Base-by-base conservation (phyloP, 345 rosid species). In the Psidium guajava region DNA sequence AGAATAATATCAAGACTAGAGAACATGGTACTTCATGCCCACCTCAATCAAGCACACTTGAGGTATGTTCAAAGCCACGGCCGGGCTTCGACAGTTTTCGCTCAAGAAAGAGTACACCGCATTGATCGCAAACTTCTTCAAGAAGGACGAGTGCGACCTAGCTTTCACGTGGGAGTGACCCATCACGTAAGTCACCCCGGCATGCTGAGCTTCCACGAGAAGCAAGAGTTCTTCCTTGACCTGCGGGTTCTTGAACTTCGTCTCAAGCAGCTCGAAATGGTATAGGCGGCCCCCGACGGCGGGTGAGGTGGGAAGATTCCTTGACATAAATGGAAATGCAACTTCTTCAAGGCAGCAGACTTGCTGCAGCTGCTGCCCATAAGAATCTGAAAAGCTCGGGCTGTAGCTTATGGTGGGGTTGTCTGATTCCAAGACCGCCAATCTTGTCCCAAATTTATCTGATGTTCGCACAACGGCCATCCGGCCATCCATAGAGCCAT, bases 21-120 rank as follows among this genome's bases (percentile, higher is more conserved):
- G 51, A 2, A 97, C 82, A 85, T 85, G 86, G 89, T 96, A 97
- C 92, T 94, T 97, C 95, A 95, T 91, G n/a, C 99, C 99, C 64
- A 97, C 98, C 91, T 95, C 93, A 81, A 97, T 95, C 85, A 95
- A 87, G 86, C 98, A 95, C 64, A 93, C 93, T 54, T 91, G 98
- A 85, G 99, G 99, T 86, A 97, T 94, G 89, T 92, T 93, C 91
- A 96, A 87, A 84, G 89, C 90, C 54, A 97, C 98, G 16, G 93
- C 89, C 53, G 99, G 94, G 81, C 94, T 90, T 73, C 98, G 86
- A 88, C 99, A 91, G 86, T 97, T 97, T 88, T 94, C 95, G 58
- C 98, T 94, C 83, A 97, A 85, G 92, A 96, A 97, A 5, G 96
- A 93, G 92, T 91, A 94, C n/a, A 90, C 93, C 28, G 89, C 94